Conservation (phyloP, 352 stramenopile species). For the Globisporangium heterothallicum region DNA sequence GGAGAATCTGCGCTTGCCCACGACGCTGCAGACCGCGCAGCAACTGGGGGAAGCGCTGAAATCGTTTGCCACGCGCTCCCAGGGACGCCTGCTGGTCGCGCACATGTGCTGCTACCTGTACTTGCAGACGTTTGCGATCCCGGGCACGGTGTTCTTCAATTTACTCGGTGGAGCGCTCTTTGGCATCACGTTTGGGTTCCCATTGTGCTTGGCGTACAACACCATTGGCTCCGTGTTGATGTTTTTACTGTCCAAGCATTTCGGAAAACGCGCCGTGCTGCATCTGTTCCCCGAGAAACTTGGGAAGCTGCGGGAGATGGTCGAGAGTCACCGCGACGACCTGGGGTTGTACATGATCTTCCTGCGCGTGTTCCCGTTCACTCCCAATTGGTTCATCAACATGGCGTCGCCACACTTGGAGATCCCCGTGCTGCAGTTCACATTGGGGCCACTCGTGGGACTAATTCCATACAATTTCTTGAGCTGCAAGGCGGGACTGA, state of each 20-base stretch:
- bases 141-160: constrained; percentile 79
- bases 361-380: constrained; percentile 77
- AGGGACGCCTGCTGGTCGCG: constrained; percentile 40
- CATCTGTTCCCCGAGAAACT: constrained; percentile 52
- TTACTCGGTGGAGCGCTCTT: constrained; percentile 69
- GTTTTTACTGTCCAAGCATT: constrained; percentile 58
- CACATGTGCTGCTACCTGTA: constrained; percentile 77
- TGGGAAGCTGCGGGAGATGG: constrained; percentile 36
- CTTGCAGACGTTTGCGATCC: constrained; percentile 77
- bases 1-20: constrained; percentile 46
- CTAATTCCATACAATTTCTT: constrained; percentile 84
- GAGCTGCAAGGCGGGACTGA: constrained; percentile 74
- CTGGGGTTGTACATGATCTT: constrained; percentile 83
- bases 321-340: constrained; percentile 68
- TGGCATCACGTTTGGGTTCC: constrained; percentile 61
- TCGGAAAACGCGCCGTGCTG: constrained; percentile 47
- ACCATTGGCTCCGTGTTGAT: constrained; percentile 74
- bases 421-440: constrained; percentile 61
- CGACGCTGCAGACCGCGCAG: constrained; percentile 51
- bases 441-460: constrained; percentile 52
- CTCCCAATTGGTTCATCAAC: constrained; percentile 87
- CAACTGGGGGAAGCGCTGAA: constrained; percentile 60
- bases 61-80: constrained; percentile 39
- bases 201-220: constrained; percentile 76
- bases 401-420: constrained; percentile 68